Conservation (phyloP, 306 rosid genomes). For the Acacia confusa region DNA sequence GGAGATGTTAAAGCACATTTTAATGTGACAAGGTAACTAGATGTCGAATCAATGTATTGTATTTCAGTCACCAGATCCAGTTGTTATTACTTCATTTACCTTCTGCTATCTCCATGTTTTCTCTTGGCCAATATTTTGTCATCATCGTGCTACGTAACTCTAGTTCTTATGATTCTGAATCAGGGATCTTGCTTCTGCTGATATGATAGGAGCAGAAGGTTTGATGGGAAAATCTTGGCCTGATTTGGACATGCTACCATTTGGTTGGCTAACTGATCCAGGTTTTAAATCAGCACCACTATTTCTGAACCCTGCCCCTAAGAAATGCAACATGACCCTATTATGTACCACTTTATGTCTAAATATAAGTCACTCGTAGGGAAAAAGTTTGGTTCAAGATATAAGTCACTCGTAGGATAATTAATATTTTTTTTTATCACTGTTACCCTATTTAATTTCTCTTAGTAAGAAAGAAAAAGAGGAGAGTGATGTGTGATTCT, state of each 20-base stretch:
- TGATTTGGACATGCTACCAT: constrained; percentile 97
- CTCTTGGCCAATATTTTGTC: not conserved
- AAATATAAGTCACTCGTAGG: no score
- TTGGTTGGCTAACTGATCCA: constrained; percentile 85
- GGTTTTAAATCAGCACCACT: constrained; percentile 44
- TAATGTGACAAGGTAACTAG: constrained; percentile 68
- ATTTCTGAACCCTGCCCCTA: not conserved
- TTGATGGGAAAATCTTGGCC: constrained; percentile 96
- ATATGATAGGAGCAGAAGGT: constrained; percentile 76
- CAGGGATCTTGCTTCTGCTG: constrained; percentile 76
- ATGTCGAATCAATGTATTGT: not conserved
- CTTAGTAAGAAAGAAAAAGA: no score
- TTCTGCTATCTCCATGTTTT: constrained; percentile 13
- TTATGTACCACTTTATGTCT: not conserved
- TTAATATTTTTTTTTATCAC: no score
- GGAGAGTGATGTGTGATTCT: no score
- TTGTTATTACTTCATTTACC: constrained; percentile 17
- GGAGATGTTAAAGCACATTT: constrained; percentile 68
- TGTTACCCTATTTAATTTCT: no score
- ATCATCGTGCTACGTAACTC: constrained; percentile 8
- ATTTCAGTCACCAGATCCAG: constrained; percentile 9
- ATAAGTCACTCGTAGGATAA: no score
- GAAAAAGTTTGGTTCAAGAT: no score
- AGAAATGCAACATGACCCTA: constrained; percentile 15
- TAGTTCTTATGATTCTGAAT: constrained; percentile 24